Evolutionary conservation across 2,329 filamentous ascomycete genomes (phyloP).

Genomic region (Aspergillus bombycis): DNA sequence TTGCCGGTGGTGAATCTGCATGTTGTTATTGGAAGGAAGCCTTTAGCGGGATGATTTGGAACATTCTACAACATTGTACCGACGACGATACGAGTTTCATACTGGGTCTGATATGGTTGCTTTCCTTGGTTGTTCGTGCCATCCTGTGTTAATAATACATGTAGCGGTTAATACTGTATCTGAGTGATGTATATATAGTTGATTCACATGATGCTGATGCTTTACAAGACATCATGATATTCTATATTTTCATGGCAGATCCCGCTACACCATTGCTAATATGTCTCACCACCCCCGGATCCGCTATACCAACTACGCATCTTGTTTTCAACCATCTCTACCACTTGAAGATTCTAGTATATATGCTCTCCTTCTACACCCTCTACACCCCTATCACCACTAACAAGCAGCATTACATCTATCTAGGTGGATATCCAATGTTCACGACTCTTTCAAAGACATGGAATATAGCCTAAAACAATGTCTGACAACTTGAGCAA

Average conservation of each 20-base stretch:
- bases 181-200: background rate
- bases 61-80: background rate
- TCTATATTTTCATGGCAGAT: background rate
- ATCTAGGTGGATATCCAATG: background rate
- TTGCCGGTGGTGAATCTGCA: constrained; percentile 23
- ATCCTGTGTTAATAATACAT: background rate
- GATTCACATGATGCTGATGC: background rate
- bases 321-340: background rate
- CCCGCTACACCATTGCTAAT: background rate
- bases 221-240: background rate
- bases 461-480: background rate
- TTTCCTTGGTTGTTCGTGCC: background rate
- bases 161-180: background rate
- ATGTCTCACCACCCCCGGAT: background rate
- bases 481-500: background rate
- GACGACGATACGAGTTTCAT: background rate
- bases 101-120: background rate
- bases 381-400: background rate
- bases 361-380: background rate
- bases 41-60: background rate
- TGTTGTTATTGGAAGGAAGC: constrained; percentile 21
- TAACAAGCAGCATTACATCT: background rate
- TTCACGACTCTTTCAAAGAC: too few relatives aligned
- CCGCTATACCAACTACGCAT: background rate
- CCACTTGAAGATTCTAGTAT: background rate